These are phyloP conservation scores for Biscogniauxia sp. DNA, from an alignment of 2,329 filamentous ascomycete species.

Conservation along the genomic window DNA sequence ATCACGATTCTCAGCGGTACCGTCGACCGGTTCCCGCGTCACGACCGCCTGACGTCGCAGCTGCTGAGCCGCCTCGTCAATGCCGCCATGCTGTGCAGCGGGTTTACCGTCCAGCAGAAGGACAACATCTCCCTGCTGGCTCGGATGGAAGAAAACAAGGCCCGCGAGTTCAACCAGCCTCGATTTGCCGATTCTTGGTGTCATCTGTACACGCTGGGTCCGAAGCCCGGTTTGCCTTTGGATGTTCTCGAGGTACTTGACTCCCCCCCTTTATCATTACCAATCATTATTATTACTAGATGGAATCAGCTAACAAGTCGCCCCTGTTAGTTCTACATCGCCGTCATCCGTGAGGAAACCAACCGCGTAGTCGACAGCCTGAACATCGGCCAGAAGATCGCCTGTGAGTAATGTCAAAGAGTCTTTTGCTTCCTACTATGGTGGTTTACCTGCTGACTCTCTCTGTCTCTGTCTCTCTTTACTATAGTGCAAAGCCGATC, in stretches of 20 bases:
- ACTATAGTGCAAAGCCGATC: constrained; percentile 31
- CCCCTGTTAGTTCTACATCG: constrained; percentile 52
- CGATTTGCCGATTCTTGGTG: constrained; percentile 47
- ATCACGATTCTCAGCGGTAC: constrained; percentile 44
- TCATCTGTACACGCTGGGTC: constrained; percentile 50
- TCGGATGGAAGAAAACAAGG: constrained; percentile 35
- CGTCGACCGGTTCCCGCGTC: constrained; percentile 39
- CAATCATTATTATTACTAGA: not conserved
- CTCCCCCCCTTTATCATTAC: too few species aligned
- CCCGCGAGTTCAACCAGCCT: constrained; percentile 46
- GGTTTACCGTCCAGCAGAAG: constrained; percentile 61
- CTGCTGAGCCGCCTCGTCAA: constrained; percentile 53
- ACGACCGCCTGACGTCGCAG: constrained; percentile 48
- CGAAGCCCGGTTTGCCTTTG: constrained; percentile 45
- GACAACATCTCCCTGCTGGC: constrained; percentile 52
- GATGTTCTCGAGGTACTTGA: constrained; percentile 55
- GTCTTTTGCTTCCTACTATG: too few species aligned
- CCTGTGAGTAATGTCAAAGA: constrained; percentile 4
- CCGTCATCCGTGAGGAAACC: constrained; percentile 53
- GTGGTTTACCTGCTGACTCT: too few species aligned
- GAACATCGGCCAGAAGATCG: constrained; percentile 41
- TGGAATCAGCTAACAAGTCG: constrained; percentile 15
- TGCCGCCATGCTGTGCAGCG: constrained; percentile 55
- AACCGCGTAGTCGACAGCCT: constrained; percentile 38
- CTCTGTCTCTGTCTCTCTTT: too few species aligned